Evolutionary conservation across 2,329 filamentous ascomycete species (phyloP).

Genomic region (Diaporthe sp.): DNA sequence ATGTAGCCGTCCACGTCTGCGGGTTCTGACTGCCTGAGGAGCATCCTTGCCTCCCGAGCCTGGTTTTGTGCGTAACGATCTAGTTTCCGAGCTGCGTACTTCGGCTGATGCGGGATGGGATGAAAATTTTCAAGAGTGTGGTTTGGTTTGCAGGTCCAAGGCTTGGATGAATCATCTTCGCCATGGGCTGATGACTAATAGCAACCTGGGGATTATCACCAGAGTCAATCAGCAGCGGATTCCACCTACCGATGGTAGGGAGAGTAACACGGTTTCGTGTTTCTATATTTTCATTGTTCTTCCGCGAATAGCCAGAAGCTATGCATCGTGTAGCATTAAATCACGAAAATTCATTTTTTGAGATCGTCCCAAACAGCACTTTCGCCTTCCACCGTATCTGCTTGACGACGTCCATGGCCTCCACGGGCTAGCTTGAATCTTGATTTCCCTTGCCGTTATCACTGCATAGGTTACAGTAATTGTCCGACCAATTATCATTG

Average conservation of each 20-base stretch:
- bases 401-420: constrained; percentile 46
- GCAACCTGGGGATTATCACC: not conserved
- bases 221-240: not conserved
- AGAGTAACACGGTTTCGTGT: too few relatives aligned
- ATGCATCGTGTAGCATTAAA: not conserved
- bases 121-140: not conserved
- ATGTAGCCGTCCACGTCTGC: constrained; percentile 40
- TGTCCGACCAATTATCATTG: not conserved
- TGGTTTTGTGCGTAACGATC: not conserved
- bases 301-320: accelerated
- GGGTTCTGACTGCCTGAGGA: constrained; percentile 41
- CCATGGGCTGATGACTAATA: not conserved
- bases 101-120: not conserved
- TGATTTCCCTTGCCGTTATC: not conserved
- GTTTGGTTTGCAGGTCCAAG: not conserved
- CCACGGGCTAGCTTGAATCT: constrained; percentile 41
- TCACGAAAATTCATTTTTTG: too few relatives aligned
- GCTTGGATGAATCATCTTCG: not conserved
- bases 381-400: not conserved
- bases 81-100: not conserved
- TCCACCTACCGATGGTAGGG: not conserved
- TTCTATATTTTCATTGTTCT: not conserved
- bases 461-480: too few relatives aligned
- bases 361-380: not conserved
- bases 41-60: constrained; percentile 22